phyloP scores from a whole-genome alignment of 352 stramenopile species.

The Blastocystis sp. region DNA sequence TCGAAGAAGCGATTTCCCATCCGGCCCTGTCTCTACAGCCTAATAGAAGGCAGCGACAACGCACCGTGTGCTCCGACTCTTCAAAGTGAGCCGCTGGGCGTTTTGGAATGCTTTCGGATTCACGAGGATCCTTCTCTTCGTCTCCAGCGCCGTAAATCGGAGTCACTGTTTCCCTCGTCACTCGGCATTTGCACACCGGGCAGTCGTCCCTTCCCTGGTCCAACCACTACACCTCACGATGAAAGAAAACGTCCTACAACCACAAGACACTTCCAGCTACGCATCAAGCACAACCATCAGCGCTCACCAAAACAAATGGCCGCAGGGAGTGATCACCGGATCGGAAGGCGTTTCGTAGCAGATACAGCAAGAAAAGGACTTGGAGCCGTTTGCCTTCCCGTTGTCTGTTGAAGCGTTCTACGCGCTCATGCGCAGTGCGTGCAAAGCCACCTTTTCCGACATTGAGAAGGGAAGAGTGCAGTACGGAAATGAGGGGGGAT shows the following conservation, averaged over 20 bases:
- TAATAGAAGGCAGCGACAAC: neutral
- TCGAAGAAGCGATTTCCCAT: neutral
- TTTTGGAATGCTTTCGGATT: constrained; percentile 7
- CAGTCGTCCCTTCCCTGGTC: constrained; percentile 36
- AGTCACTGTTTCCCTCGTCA: constrained; percentile 56
- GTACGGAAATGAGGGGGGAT: neutral
- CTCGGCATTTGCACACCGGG: constrained; percentile 58
- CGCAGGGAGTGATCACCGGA: constrained; percentile 55
- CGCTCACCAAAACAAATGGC: constrained; percentile 56
- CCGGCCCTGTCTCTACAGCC: neutral
- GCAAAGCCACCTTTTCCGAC: too few relatives aligned
- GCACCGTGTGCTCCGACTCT: constrained; percentile 26
- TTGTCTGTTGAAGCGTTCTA: neutral
- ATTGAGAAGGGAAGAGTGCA: neutral
- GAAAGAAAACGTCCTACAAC: neutral
- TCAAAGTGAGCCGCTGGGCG: constrained; percentile 48
- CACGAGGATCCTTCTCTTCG: constrained; percentile 37
- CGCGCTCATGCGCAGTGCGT: neutral
- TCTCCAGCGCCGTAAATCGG: constrained; percentile 60
- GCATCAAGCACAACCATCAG: neutral
- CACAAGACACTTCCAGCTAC: constrained; percentile 60
- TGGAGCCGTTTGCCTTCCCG: neutral
- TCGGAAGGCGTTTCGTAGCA: constrained; percentile 49
- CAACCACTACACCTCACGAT: constrained; percentile 50
- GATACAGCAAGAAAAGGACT: constrained; percentile 57